Evolutionary conservation across 768 basidiomycete species (phyloP), one percentile per base, ranked within the genome.

Genomic region (Pisolithus albus): DNA sequence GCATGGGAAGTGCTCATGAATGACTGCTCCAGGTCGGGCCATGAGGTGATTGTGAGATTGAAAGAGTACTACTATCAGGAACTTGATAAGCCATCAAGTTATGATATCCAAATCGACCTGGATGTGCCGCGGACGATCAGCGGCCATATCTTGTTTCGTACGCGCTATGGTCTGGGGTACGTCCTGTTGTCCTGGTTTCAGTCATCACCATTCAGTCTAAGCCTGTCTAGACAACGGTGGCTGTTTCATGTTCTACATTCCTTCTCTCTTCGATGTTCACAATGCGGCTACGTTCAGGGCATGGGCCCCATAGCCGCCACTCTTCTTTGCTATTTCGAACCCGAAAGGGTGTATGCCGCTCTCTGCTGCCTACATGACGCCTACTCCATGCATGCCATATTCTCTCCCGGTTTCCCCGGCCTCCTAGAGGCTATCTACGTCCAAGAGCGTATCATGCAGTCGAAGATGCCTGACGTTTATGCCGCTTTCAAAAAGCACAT

Each of bases 251-350:
- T 96, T 52, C 76, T 98, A 24, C 96, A 98, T 67, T 81, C 81
- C 47, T 93, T 96, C 65, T 94, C 92, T 1, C 75, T 94, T 18
- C 74, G 76, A n/a, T 97, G 95, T 69, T 66, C 74, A 16, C 73
- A 78, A 10, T 98, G 96, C 55, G 95, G 95, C 15, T 99, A 99
- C 65, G 93, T 94, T 38, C 96, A 99, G 71, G 96, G 96, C 54
- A 99, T 99, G 96, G 94, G 96, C 2, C 90, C 95, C 6, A 89
- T 99, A 52, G 92, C 95, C 0, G 89, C 94, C 1, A 97, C 93
- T 1, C 76, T 99, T 19, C 78, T 97, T 11, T 93, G 88, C 70
- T 98, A 98, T 66, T 86, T 92, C 64, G 85, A 86, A 56, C 92
- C 96, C 7, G 89, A 92, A 70, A 84, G 84, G 48, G 88, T 84